Evolutionary conservation across 2,329 filamentous ascomycete species (phyloP), one percentile per base, ranked within the genome.

Genomic region (Penicillium sp.): DNA sequence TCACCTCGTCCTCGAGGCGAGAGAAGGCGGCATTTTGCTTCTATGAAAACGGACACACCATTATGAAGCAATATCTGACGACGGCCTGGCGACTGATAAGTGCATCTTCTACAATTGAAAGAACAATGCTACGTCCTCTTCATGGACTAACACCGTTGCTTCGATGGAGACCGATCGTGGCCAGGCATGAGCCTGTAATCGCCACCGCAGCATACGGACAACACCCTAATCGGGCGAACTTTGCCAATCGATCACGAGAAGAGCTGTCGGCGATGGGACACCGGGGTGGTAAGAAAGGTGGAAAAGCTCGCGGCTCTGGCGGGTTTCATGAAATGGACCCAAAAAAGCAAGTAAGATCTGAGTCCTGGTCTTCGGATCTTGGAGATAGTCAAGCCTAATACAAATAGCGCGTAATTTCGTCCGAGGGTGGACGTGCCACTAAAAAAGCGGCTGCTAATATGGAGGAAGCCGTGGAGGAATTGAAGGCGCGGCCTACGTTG

Each of bases 171-270:
- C 43, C 40, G n/a, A 20, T 54, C 27, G 46, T 48, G 31, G 22
- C 43, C n/a, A 50, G 45, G 51, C 39, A 40, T 45, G 30, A 47
- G 13, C 31, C 51, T 36, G 35, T 50, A 24, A 27, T 62, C 38
- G 59, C 60, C 43, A 60, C 45, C n/a, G 44, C 54, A 46, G 45
- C 58, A 14, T 50, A 55, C 41, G 54, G 48, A 8, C 58, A 66
- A 3, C 58, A 66, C 30, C 61, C 64, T 1, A 65, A 70, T 46
- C 65, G 68, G 22, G 65, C 67, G n/a, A 72, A 72, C 54, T 69
- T 71, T 56, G 59, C 62, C 46, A 70, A 71, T 49, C 63, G 68
- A 8, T 54, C 68, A 14, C 63, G 46, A 33, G 55, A 63, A 3
- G 58, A 65, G 35, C 36, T 68, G 11, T 57, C 56, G 18, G 55